phyloP scores from a whole-genome alignment of 495 filamentous ascomycete species.

The Aspergillus cavernicola region DNA sequence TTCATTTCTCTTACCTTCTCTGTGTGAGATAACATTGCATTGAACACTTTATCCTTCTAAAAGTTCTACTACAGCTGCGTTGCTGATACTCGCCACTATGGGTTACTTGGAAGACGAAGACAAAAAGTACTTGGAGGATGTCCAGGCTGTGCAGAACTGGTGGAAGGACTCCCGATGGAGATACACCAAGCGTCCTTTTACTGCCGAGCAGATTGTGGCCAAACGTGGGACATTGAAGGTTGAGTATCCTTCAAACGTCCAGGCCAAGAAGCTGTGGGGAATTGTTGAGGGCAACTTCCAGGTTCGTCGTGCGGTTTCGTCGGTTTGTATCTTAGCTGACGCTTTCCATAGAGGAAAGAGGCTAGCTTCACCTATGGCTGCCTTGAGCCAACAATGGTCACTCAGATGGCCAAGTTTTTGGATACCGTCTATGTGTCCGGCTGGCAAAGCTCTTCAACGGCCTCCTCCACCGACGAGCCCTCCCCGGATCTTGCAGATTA shows the following conservation, averaged over 20 bases:
- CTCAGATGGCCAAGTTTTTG: conserved; percentile 98
- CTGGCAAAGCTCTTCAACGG: conserved; percentile 97
- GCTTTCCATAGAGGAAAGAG: conserved; percentile 63
- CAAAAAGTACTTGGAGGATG: conserved; percentile 71
- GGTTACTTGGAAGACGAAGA: conserved; percentile 69
- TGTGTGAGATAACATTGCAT: too few relatives aligned
- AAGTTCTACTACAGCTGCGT: not conserved
- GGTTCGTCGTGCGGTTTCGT: conserved; percentile 40
- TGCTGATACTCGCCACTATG: conserved; percentile 26
- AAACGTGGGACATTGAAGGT: conserved; percentile 92
- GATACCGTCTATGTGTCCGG: conserved; percentile 98
- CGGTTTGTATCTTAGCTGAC: not conserved
- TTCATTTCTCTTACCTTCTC: conserved; percentile 9
- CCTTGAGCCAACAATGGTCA: conserved; percentile 95
- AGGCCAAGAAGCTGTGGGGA: conserved; percentile 91
- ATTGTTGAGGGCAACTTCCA: conserved; percentile 83
- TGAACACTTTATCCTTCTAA: conserved; percentile 4
- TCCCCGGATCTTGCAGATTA: conserved; percentile 98
- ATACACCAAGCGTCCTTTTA: conserved; percentile 88
- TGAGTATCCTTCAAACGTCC: conserved; percentile 81
- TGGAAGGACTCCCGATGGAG: conserved; percentile 91
- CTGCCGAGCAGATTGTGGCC: conserved; percentile 91
- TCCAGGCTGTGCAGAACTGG: conserved; percentile 86
- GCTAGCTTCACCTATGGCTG: conserved; percentile 95
- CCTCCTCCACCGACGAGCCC: conserved; percentile 89